phyloP scores from a whole-genome alignment of 768 basidiomycete species.

The Russula brevipes region DNA sequence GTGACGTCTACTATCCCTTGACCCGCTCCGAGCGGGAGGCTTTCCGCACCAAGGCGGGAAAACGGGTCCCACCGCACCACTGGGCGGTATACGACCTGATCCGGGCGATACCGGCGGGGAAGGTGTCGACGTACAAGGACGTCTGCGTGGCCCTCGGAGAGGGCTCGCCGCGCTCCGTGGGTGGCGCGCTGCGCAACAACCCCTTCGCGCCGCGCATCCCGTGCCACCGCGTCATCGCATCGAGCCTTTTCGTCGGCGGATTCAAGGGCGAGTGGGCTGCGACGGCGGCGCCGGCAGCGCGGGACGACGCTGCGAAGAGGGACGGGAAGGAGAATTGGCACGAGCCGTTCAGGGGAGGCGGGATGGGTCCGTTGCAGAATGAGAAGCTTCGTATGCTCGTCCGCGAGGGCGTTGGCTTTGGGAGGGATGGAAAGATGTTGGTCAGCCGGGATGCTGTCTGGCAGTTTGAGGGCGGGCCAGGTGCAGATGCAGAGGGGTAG shows the following conservation, averaged over 20 bases:
- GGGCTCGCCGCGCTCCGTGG: conserved; percentile 69
- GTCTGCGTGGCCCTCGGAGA: conserved; percentile 44
- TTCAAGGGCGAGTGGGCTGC: conserved; percentile 53
- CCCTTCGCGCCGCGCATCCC: conserved; percentile 65
- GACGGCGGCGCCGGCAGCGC: background rate
- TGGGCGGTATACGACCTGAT: conserved; percentile 26
- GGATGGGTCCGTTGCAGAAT: conserved; percentile 18
- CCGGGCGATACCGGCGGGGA: conserved; percentile 17
- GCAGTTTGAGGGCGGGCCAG: conserved; percentile 9
- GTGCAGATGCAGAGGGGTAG: too few relatives aligned
- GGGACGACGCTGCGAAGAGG: background rate
- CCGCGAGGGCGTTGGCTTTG: conserved; percentile 21
- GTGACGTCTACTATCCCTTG: conserved; percentile 17
- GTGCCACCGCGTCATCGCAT: conserved; percentile 66
- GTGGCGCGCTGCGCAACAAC: conserved; percentile 55
- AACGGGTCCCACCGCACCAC: conserved; percentile 25
- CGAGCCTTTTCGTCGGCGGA: conserved; percentile 55
- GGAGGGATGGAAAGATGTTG: conserved; percentile 11
- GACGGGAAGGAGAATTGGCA: conserved; percentile 18
- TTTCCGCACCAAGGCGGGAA: conserved; percentile 21
- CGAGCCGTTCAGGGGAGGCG: conserved; percentile 13
- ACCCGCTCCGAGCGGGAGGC: conserved; percentile 17
- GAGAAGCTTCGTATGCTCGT: conserved; percentile 23
- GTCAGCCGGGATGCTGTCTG: conserved; percentile 14
- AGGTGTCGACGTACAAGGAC: conserved; percentile 25